Percentiles rank a stretch among this genome's conserved stretches.
phyloP scores from a whole-genome alignment of 1,284 basidiomycete species.

The Malassezia furfur region DNA sequence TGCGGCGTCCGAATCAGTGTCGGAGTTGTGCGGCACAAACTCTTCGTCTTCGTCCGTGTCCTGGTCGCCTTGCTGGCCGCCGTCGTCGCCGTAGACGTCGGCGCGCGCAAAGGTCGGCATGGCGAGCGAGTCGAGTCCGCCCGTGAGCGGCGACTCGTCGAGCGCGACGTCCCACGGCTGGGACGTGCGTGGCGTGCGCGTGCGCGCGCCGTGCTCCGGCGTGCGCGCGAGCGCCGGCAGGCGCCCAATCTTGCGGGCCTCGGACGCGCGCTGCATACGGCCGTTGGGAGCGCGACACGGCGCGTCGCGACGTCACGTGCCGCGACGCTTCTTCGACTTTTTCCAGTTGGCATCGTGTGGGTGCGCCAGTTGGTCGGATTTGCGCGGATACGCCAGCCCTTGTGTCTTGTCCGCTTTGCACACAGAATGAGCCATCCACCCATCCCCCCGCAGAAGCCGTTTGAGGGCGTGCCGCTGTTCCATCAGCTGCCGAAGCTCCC shows the following conservation, averaged over 20 bases:
- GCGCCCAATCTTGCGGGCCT: conserved; percentile 13
- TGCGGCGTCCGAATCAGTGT: not conserved
- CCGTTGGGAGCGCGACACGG: not conserved
- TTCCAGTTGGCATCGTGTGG: conserved; percentile 9
- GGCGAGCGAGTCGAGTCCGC: not conserved
- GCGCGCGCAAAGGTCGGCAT: not conserved
- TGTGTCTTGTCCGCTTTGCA: not conserved
- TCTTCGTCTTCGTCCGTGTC: conserved; percentile 3
- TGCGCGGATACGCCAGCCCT: not conserved
- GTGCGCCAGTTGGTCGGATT: not conserved
- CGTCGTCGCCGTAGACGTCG: not conserved
- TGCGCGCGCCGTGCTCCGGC: not conserved
- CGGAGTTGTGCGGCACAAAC: conserved; percentile 1
- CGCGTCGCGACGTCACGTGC: conserved; percentile 1
- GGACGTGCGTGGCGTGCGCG: conserved; percentile 2
- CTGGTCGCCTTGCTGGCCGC: conserved; percentile 6
- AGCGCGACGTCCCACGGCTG: not conserved
- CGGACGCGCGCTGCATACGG: conserved; percentile 3
- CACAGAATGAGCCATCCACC: conserved; percentile 14
- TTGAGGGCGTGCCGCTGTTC: conserved; percentile 51
- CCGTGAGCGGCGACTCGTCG: conserved; percentile 16
- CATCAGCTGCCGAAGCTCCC: conserved; percentile 44
- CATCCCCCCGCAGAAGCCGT: conserved; percentile 18
- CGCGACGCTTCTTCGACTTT: not conserved
- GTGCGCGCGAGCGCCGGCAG: not conserved